Evolutionary conservation across 495 filamentous ascomycete genomes (phyloP).

Genomic region (Chlorociboria aeruginascens): DNA sequence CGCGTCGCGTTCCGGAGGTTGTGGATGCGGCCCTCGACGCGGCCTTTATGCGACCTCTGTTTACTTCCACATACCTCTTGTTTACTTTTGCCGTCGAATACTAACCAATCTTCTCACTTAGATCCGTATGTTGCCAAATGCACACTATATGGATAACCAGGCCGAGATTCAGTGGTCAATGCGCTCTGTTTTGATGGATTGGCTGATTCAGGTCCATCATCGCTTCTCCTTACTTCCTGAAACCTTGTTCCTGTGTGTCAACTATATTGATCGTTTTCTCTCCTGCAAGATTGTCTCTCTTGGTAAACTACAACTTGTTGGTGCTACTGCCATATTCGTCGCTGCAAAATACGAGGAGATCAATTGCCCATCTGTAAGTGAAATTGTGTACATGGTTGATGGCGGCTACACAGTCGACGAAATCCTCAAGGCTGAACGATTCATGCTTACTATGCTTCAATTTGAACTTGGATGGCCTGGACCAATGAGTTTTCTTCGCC

Average conservation of each 20-base stretch:
- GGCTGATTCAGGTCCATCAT: constrained; percentile 90
- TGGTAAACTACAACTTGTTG: constrained; percentile 89
- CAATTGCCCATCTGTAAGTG: constrained; percentile 84
- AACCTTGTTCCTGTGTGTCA: constrained; percentile 85
- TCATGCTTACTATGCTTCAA: constrained; percentile 92
- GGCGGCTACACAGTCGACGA: constrained; percentile 78
- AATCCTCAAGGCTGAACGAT: constrained; percentile 92
- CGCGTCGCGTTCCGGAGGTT: neutral
- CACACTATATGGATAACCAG: constrained; percentile 93
- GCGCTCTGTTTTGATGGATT: constrained; percentile 95
- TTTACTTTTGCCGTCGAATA: constrained; percentile 4
- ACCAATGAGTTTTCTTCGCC: constrained; percentile 92
- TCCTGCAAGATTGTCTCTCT: constrained; percentile 90
- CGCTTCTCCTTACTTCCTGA: constrained; percentile 87
- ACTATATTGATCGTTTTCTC: constrained; percentile 94
- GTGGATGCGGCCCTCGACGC: neutral
- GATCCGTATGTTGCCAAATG: constrained; percentile 71
- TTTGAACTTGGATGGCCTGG: constrained; percentile 96
- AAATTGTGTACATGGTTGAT: constrained; percentile 99
- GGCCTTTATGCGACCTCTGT: constrained; percentile 5
- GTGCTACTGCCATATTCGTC: constrained; percentile 89
- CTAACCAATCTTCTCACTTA: constrained; percentile 24
- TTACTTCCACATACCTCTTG: constrained; percentile 8
- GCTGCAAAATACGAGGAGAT: constrained; percentile 98
- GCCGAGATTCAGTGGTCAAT: constrained; percentile 98